Evolutionary conservation across 2,329 filamentous ascomycete genomes (phyloP), one percentile per base, ranked within the genome.

Genomic region (Apiospora phragmitis): DNA sequence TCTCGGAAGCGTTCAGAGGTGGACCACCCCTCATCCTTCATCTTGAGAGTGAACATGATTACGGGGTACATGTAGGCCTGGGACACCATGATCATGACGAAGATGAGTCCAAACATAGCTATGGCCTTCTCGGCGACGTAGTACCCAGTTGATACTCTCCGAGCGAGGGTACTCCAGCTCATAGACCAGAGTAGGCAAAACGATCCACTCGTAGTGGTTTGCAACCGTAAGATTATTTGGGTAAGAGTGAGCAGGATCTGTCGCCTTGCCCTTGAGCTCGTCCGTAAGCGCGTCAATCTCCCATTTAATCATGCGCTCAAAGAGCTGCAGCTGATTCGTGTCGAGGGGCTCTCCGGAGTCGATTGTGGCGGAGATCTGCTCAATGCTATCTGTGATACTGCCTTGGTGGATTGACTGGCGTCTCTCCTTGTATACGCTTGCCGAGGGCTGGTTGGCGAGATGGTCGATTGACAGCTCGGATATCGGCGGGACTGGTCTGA

Each of bases 41-140:
- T 91, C 71, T 84, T 83, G 42, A 93, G 81, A 0, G 90, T 90
- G 75, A 88, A 84, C 77, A 92, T 87, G 1, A 94, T 91, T 0
- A 93, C 88, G 0, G 93, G 93, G 76, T 92, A 94, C 74, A 95
- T 94, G 76, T 89, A 93, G 29, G 90, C 87, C 81, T 95, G 92
- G 0, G 90, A 92, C 68, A 95, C 85, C 77, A 94, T 89, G 72
- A 94, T 91, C 93, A 95, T 95, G 72, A 94, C 89, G 76, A 91
- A 90, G 49, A 94, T 88, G 70, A 93, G 85, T 8, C 93, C 93
- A 71, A 94, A 88, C 21, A 90, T 91, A 1, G 93, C 93, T 0
- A 86, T 84, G 1, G 86, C 82, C 79, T 95, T 95, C 79, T 95
- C 93, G 8, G 87, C 85, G 4, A 94, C 91, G 76, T 95, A 95